Conservation (phyloP, 345 rosid genomes). For the Euphorbia pulcherrima region DNA sequence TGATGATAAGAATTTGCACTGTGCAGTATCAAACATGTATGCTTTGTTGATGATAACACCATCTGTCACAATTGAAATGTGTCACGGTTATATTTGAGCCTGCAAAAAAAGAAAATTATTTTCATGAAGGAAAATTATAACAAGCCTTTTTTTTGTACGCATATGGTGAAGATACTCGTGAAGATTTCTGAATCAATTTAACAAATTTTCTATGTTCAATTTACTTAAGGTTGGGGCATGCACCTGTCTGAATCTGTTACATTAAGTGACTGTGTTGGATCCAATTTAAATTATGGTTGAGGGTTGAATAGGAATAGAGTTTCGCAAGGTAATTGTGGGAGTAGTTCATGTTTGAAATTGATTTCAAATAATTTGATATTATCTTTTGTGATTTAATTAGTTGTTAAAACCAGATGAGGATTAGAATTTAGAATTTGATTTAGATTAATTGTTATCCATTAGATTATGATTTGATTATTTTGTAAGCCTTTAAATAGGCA, state of each 20-base stretch:
- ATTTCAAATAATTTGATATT: neutral
- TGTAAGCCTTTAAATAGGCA: too few species aligned
- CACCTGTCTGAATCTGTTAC: neutral
- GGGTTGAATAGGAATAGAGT: neutral
- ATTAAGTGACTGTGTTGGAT: neutral
- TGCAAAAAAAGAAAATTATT: neutral
- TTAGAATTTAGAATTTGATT: too few species aligned
- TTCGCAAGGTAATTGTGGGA: neutral
- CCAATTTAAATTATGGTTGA: neutral
- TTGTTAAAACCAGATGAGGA: too few species aligned
- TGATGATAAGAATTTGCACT: neutral
- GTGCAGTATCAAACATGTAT: neutral
- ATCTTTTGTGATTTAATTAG: too few species aligned
- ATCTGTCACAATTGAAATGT: neutral
- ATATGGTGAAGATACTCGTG: neutral
- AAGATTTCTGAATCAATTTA: neutral
- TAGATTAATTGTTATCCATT: too few species aligned
- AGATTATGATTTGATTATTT: too few species aligned
- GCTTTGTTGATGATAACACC: neutral
- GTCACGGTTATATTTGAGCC: neutral
- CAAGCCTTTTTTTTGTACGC: neutral
- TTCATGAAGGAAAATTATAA: neutral
- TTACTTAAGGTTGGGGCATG: neutral
- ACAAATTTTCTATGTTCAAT: neutral
- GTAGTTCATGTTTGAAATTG: neutral